These are phyloP conservation scores for Penicillium nordicum DNA, from an alignment of 2,329 filamentous ascomycete genomes.

Conservation along the genomic window DNA sequence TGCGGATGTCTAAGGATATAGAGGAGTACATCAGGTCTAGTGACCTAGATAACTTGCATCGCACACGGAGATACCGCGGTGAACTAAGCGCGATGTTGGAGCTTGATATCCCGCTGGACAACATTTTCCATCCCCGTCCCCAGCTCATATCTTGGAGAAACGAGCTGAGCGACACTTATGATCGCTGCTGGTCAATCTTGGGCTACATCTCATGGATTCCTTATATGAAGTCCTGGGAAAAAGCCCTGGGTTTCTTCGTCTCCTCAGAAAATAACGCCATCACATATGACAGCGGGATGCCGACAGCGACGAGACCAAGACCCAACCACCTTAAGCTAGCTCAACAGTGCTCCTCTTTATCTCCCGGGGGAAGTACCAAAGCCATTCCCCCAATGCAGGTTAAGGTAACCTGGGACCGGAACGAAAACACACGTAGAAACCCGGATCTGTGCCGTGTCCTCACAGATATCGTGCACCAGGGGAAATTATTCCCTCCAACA, in stretches of 20 bases:
- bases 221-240: neutral
- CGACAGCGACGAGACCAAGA: neutral
- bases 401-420: neutral
- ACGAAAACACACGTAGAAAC: neutral
- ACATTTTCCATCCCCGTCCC: neutral
- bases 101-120: neutral
- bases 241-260: neutral
- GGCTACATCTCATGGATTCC: neutral
- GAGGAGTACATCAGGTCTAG: neutral
- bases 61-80: neutral
- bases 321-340: neutral
- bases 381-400: neutral
- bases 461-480: neutral
- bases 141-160: neutral
- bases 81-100: neutral
- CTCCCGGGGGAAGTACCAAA: accelerated
- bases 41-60: neutral
- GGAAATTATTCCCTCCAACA: neutral
- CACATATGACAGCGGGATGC: neutral
- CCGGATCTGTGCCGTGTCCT: neutral
- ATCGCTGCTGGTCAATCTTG: neutral
- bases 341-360: neutral
- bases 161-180: neutral
- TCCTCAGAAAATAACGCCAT: neutral
- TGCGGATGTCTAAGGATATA: neutral